Conservation (phyloP, 352 stramenopile genomes). For the Peronospora belbahrii region DNA sequence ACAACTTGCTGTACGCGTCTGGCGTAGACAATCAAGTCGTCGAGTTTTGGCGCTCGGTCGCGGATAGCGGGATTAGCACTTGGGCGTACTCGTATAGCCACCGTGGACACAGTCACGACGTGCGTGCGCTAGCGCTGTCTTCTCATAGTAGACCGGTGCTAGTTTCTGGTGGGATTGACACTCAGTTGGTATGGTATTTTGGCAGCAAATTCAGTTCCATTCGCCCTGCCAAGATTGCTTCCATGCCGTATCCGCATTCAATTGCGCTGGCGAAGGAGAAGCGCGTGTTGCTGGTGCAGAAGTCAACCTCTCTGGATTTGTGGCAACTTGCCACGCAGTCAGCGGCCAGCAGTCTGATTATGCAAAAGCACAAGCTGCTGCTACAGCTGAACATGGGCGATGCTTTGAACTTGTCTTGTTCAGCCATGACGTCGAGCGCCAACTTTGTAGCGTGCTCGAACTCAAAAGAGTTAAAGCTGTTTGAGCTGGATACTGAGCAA, state of each 20-base stretch:
- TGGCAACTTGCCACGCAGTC: slow-evolving; percentile 47
- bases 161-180: slow-evolving; percentile 90
- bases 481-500: slow-evolving; percentile 48
- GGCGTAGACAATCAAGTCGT: slow-evolving; percentile 92
- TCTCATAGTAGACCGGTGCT: slow-evolving; percentile 47
- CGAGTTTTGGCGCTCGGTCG: slow-evolving; percentile 52
- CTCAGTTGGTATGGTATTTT: slow-evolving; percentile 89
- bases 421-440: slow-evolving; percentile 73
- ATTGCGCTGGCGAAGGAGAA: slow-evolving; percentile 58
- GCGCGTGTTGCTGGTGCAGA: slow-evolving; percentile 69
- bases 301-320: slow-evolving; percentile 61
- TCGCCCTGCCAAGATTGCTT: slow-evolving; percentile 85
- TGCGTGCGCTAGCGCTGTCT: slow-evolving; percentile 79
- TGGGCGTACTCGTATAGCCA: slow-evolving; percentile 86
- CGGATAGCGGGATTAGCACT: slow-evolving; percentile 28
- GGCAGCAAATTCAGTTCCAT: slow-evolving; percentile 75
- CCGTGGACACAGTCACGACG: slow-evolving; percentile 87
- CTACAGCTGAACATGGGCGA: slow-evolving; percentile 76
- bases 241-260: slow-evolving; percentile 73
- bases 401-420: slow-evolving; percentile 76
- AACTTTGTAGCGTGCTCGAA: slow-evolving; percentile 84
- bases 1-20: slow-evolving; percentile 88
- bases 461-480: slow-evolving; percentile 82
- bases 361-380: slow-evolving; percentile 60
- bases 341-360: slow-evolving; percentile 19